These are phyloP conservation scores for Gonapodya prolifera DNA, from an alignment of 192 early-diverging fungal genomes.

Conservation along the genomic window DNA sequence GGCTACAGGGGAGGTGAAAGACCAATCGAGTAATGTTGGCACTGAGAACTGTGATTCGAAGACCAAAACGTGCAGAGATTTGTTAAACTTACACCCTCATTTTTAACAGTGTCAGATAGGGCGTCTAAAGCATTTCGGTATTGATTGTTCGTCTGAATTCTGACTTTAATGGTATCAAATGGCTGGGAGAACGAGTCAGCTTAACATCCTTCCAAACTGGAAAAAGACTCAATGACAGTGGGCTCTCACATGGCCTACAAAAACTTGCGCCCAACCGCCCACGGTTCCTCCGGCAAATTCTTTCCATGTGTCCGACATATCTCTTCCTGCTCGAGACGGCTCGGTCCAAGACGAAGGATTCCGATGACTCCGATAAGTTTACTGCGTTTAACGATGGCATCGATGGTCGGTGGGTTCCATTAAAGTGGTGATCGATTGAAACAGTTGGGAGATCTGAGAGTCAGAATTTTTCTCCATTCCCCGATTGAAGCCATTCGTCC, in stretches of 20 bases:
- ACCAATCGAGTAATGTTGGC: too few species aligned
- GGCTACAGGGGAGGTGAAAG: too few species aligned
- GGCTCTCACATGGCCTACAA: constrained; percentile 55
- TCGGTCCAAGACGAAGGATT: too few species aligned
- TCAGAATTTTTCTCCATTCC: too few species aligned
- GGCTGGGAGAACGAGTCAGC: neutral
- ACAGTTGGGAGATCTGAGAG: too few species aligned
- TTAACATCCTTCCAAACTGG: neutral
- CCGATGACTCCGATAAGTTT: too few species aligned
- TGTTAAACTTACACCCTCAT: constrained; percentile 40
- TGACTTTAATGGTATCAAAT: constrained; percentile 22
- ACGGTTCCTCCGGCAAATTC: constrained; percentile 27
- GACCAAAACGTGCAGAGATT: too few species aligned
- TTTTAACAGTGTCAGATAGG: constrained; percentile 27
- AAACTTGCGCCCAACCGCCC: constrained; percentile 60
- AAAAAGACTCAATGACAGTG: constrained; percentile 33
- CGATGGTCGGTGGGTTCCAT: too few species aligned
- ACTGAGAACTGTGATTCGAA: too few species aligned
- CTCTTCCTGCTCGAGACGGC: neutral
- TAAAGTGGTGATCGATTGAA: too few species aligned
- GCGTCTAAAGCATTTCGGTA: constrained; percentile 49
- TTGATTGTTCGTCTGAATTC: constrained; percentile 46
- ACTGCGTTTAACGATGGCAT: too few species aligned
- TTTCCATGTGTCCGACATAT: neutral
- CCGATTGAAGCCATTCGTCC: too few species aligned